Evolutionary conservation across 768 basidiomycete genomes (phyloP), one percentile per base, ranked within the genome.

Genomic region (Rhodotorula sphaerocarpa): DNA sequence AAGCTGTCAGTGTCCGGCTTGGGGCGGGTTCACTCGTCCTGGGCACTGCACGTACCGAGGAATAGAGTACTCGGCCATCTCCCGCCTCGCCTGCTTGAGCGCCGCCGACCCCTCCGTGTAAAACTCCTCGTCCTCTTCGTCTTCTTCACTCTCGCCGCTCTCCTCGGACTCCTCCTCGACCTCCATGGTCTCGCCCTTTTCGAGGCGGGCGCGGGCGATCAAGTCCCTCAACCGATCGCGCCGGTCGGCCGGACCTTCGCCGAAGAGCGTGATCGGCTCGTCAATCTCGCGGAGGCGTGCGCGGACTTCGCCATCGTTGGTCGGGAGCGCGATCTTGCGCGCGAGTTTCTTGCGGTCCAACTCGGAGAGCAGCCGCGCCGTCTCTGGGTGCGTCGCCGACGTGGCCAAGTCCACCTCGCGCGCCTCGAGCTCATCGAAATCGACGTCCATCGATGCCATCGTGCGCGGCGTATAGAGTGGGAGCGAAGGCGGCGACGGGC

Each of bases 291-390:
- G 80, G 61, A 99, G 79, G 60, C 88, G 81, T 43, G 86, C 84
- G 74, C 86, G 87, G 72, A 99, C 95, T 69, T 87, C 85, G 72
- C 83, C 86, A 76, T 97, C 95, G 76, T 97, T 93, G 11, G 95
- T 99, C 12, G 95, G 95, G 15, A 97, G 90, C 11, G 92, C 95
- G 77, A 96, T 82, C 63, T 80, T 85, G 67, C 95, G 82, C 18
- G 92, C 87, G 72, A 90, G 86, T 80, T 95, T 95, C 81, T 93
- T 95, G 69, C 92, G 82, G 74, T 99, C 95, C n/a, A 99, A 83
- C 76, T 95, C 91, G 73, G 90, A 88, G 50, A 97, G 80, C 56
- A 97, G 83, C 67, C 86, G 86, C 72, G 63, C 57, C 28, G 68
- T 67, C 23, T 69, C 66, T 10, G 72, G 70, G 55, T 73, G 69